A percentile compares a stretch with the other conserved stretches of the same genome.
phyloP scores from a whole-genome alignment of 2,329 filamentous ascomycete genomes.

The Talaromyces marneffei region DNA sequence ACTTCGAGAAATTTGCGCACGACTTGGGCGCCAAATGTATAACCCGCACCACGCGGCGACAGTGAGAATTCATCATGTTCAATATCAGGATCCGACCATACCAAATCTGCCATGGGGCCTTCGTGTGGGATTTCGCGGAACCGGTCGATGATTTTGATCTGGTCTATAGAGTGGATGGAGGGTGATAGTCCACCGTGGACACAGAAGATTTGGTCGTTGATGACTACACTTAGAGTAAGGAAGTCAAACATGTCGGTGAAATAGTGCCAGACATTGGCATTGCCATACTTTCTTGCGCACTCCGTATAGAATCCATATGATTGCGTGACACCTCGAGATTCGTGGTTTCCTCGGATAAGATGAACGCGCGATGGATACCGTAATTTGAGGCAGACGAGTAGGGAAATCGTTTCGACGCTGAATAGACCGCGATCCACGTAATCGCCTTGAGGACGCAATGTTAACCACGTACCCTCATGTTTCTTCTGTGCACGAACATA shows the following conservation, averaged over 20 bases:
- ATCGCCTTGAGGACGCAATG: conserved; percentile 59
- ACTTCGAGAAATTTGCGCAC: conserved; percentile 97
- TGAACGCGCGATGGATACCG: conserved; percentile 94
- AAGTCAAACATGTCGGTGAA: conserved; percentile 99
- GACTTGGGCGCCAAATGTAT: conserved; percentile 95
- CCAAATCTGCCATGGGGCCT: conserved; percentile 97
- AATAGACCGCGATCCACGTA: conserved; percentile 98
- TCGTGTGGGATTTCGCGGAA: conserved; percentile 98
- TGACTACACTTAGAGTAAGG: conserved; percentile 90
- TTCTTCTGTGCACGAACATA: background rate
- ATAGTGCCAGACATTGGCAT: conserved; percentile 98
- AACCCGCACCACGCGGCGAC: conserved; percentile 86
- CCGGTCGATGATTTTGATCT: conserved; percentile 99
- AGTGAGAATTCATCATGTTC: conserved; percentile 96
- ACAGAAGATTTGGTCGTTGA: conserved; percentile 98
- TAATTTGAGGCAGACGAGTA: conserved; percentile 93
- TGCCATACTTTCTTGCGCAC: conserved; percentile 95
- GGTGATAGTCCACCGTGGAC: conserved; percentile 89
- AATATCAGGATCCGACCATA: conserved; percentile 97
- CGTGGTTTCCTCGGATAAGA: conserved; percentile 95
- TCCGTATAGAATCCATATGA: conserved; percentile 99
- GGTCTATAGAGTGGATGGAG: conserved; percentile 95
- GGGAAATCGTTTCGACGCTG: conserved; percentile 96
- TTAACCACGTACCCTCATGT: background rate
- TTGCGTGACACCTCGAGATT: conserved; percentile 94